Conservation (phyloP, 495 filamentous ascomycete genomes). For the Pseudoneurospora amorphoporcata region DNA sequence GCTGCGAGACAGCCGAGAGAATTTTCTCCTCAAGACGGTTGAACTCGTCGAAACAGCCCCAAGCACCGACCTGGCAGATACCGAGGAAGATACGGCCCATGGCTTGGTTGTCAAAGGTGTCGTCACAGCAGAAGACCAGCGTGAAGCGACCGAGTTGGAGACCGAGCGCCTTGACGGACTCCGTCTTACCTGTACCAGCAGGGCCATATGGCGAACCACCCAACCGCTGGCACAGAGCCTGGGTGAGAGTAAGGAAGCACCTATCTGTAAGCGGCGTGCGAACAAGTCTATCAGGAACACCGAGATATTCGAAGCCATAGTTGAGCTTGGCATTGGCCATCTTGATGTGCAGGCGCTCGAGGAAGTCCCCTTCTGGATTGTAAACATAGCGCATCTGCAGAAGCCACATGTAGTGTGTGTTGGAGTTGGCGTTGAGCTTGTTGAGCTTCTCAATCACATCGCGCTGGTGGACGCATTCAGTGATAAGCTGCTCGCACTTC, state of each 20-base stretch:
- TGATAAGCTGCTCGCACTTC: constrained; percentile 98
- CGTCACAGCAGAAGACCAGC: constrained; percentile 96
- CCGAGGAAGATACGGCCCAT: constrained; percentile 99
- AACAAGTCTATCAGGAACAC: constrained; percentile 89
- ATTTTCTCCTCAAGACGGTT: constrained; percentile 97
- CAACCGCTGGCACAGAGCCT: constrained; percentile 87
- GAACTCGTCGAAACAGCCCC: constrained; percentile 99
- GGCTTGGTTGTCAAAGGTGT: constrained; percentile 98
- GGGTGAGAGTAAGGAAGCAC: constrained; percentile 94
- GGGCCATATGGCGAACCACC: constrained; percentile 97
- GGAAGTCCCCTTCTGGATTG: constrained; percentile 62
- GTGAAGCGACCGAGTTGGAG: constrained; percentile 95
- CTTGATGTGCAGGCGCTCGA: constrained; percentile 77
- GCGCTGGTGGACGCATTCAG: constrained; percentile 94
- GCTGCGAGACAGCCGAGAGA: constrained; percentile 92
- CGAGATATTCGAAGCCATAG: constrained; percentile 97
- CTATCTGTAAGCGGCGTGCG: constrained; percentile 93
- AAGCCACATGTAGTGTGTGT: constrained; percentile 84
- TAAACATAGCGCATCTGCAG: constrained; percentile 98
- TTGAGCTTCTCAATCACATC: constrained; percentile 81
- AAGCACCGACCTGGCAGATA: constrained; percentile 97
- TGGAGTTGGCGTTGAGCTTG: constrained; percentile 58
- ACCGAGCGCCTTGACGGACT: constrained; percentile 96
- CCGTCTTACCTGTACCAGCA: constrained; percentile 97
- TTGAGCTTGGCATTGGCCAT: constrained; percentile 95